Evolutionary conservation across 768 basidiomycete species (phyloP).

Genomic region (Pleurotus cornucopiae): DNA sequence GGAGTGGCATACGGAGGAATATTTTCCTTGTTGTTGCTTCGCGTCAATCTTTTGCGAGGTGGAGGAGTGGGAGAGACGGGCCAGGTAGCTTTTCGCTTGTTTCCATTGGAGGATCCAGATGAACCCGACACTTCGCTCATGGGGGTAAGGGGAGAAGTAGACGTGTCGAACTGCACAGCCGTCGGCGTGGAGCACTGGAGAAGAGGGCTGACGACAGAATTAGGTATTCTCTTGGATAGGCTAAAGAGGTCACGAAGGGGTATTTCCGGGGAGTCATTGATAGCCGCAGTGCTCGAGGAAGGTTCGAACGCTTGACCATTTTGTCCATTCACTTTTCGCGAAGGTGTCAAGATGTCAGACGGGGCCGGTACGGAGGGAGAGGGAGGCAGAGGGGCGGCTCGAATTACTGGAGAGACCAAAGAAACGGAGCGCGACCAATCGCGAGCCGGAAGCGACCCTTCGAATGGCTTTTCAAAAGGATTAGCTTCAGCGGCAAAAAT

Average conservation of each 20-base stretch:
- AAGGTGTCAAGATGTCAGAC: background rate
- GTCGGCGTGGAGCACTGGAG: too few relatives aligned
- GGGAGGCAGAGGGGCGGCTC: background rate
- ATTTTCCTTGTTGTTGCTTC: background rate
- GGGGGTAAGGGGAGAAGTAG: background rate
- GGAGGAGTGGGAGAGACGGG: background rate
- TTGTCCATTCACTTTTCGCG: background rate
- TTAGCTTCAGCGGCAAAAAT: background rate
- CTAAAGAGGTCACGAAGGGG: background rate
- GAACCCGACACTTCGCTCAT: too few relatives aligned
- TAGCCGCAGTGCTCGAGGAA: background rate
- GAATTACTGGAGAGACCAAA: conserved; percentile 1
- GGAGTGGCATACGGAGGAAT: background rate
- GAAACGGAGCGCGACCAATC: conserved; percentile 2
- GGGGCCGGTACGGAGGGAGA: background rate
- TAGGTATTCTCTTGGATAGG: background rate
- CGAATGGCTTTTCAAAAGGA: conserved; percentile 4
- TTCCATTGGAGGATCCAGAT: too few relatives aligned
- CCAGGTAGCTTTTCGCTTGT: background rate
- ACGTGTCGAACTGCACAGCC: too few relatives aligned
- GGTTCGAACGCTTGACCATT: background rate
- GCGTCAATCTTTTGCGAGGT: background rate
- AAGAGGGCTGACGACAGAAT: background rate
- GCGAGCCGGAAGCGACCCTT: background rate
- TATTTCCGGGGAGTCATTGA: background rate